phyloP scores from a whole-genome alignment of 371 early-diverging fungal species.

The Nematocida ironsii region DNA sequence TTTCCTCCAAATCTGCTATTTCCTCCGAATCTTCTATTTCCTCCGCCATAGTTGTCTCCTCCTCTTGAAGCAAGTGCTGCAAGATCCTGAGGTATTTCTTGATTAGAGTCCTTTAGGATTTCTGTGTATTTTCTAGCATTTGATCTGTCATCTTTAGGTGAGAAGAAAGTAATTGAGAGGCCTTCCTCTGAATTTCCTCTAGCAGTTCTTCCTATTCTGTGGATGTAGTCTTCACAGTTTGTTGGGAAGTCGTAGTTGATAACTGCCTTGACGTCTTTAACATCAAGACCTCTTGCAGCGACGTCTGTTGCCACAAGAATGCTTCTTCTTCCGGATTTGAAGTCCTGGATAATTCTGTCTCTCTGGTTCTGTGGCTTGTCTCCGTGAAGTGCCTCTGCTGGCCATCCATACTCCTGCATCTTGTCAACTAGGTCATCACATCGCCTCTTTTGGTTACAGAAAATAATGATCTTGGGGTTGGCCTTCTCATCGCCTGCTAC shows the following conservation, averaged over 20 bases:
- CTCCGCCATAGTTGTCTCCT: constrained; percentile 50
- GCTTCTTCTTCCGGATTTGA: constrained; percentile 80
- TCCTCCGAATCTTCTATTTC: constrained; percentile 3
- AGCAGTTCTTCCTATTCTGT: constrained; percentile 95
- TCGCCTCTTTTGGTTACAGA: constrained; percentile 90
- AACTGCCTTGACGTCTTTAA: constrained; percentile 90
- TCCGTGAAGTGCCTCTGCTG: constrained; percentile 94
- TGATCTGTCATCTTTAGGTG: constrained; percentile 77
- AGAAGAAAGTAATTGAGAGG: constrained; percentile 88
- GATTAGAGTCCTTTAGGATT: constrained; percentile 86
- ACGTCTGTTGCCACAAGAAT: constrained; percentile 99
- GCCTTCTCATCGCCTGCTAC: constrained; percentile 63
- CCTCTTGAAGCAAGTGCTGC: constrained; percentile 73
- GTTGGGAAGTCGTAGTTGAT: constrained; percentile 97
- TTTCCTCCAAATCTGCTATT: constrained; percentile 22
- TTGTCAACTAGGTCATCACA: constrained; percentile 88
- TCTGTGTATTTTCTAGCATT: constrained; percentile 81
- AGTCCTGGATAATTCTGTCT: constrained; percentile 89
- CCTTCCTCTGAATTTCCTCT: constrained; percentile 89
- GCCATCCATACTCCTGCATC: constrained; percentile 85
- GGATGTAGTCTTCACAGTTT: constrained; percentile 88
- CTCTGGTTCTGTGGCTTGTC: constrained; percentile 95
- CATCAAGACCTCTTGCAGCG: constrained; percentile 97
- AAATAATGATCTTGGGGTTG: constrained; percentile 85
- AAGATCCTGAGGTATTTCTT: constrained; percentile 80